phyloP scores from a whole-genome alignment of 176 grass and related monocot species.

The Areca catechu region DNA sequence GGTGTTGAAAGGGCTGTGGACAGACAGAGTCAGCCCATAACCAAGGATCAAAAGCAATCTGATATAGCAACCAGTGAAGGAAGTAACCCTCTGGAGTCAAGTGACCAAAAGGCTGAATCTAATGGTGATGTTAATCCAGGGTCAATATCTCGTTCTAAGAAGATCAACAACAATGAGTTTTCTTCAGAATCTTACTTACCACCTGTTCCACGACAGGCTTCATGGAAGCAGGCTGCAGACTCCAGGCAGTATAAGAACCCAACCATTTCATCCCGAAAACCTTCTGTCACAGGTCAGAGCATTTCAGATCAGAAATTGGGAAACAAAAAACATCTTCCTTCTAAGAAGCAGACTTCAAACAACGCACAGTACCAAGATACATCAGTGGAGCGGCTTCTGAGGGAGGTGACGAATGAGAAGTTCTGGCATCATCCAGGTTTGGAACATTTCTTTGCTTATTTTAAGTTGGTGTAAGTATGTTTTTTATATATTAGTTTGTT shows the following conservation, averaged over 20 bases:
- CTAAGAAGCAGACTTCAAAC: slow-evolving; percentile 66
- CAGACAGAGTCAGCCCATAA: slow-evolving; percentile 32
- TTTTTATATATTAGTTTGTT: no score
- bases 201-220: slow-evolving; percentile 37
- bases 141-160: slow-evolving; percentile 35
- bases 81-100: slow-evolving; percentile 36
- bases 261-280: slow-evolving; percentile 37
- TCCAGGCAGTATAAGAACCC: slow-evolving; percentile 52
- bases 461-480: no score
- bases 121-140: slow-evolving; percentile 59
- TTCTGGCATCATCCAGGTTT: slow-evolving; percentile 99
- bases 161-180: slow-evolving; percentile 42
- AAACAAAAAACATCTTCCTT: slow-evolving; percentile 65
- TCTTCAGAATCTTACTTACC: slow-evolving; percentile 33
- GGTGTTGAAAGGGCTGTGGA: slow-evolving; percentile 42
- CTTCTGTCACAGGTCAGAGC: slow-evolving; percentile 33
- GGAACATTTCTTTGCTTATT: slow-evolving; percentile 9
- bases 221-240: slow-evolving; percentile 49
- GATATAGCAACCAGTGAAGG: slow-evolving; percentile 44
- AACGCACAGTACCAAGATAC: slow-evolving; percentile 70
- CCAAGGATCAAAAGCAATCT: slow-evolving; percentile 55
- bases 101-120: slow-evolving; percentile 52
- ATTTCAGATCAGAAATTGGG: slow-evolving; percentile 53
- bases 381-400: slow-evolving; percentile 82
- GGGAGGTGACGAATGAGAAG: slow-evolving; percentile 93